Conservation (phyloP, 345 rosid species). For the Citrus medica region DNA sequence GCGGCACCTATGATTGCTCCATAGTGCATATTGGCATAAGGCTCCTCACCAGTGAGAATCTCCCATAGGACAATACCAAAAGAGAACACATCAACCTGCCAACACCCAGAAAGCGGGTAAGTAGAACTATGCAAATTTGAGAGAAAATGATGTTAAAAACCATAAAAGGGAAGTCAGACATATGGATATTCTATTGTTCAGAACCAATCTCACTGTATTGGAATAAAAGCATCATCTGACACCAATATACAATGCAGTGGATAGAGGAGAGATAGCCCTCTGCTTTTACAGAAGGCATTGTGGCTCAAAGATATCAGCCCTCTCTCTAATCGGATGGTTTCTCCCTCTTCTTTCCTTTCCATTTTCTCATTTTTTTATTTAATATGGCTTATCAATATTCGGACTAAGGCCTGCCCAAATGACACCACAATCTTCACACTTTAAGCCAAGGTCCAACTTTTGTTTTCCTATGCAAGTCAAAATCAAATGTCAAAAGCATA, state of each 20-base stretch:
- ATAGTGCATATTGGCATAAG: conserved; percentile 79
- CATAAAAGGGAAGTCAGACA: not conserved
- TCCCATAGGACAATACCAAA: conserved; percentile 82
- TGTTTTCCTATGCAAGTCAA: not conserved
- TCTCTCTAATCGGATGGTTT: not conserved
- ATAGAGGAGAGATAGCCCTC: not conserved
- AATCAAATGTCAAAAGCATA: conserved; percentile 7
- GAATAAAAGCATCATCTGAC: not conserved
- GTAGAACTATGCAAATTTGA: not conserved
- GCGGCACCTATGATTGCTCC: conserved; percentile 71
- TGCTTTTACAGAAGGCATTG: not conserved
- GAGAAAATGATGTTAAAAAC: not conserved
- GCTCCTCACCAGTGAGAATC: conserved; percentile 81
- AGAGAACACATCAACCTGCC: conserved; percentile 77
- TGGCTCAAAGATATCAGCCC: not conserved
- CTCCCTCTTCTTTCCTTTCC: no score
- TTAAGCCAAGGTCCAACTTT: not conserved
- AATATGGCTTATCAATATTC: not conserved
- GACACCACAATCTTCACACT: not conserved
- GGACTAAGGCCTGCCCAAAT: not conserved
- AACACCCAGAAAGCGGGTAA: not conserved
- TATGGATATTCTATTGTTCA: not conserved
- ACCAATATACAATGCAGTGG: not conserved
- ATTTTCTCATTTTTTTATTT: not conserved
- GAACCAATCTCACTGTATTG: not conserved